These are phyloP conservation scores for Aspergillus tamarii DNA, from an alignment of 2,329 filamentous ascomycete species.

Conservation along the genomic window DNA sequence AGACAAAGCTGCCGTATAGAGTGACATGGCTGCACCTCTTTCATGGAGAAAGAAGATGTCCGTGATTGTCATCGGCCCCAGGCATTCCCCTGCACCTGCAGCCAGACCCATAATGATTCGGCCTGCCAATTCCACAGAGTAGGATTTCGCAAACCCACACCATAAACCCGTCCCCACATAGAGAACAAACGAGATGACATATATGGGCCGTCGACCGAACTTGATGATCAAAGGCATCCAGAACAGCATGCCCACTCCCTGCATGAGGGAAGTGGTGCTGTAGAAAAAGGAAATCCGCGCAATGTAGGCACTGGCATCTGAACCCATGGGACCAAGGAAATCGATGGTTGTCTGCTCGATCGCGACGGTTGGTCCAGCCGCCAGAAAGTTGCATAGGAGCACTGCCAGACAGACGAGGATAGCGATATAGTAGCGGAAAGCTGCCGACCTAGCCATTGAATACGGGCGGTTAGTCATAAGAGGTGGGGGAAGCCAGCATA, in stretches of 20 bases:
- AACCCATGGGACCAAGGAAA: slow-evolving; percentile 49
- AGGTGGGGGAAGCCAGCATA: not conserved
- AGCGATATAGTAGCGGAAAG: not conserved
- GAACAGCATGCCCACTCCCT: slow-evolving; percentile 48
- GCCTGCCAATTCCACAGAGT: slow-evolving; percentile 29
- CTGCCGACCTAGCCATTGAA: not conserved
- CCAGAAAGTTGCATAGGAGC: slow-evolving; percentile 60
- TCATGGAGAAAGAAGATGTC: slow-evolving; percentile 35
- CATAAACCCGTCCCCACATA: slow-evolving; percentile 39
- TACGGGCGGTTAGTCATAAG: not conserved
- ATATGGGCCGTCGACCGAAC: slow-evolving; percentile 38
- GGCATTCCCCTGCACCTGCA: slow-evolving; percentile 55
- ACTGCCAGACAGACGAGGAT: slow-evolving; percentile 44
- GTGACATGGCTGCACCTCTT: not conserved
- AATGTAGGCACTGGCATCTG: not conserved
- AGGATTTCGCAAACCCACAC: slow-evolving; percentile 38
- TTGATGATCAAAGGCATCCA: slow-evolving; percentile 44
- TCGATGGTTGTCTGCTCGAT: slow-evolving; percentile 52
- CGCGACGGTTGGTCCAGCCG: slow-evolving; percentile 58
- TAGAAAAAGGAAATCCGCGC: slow-evolving; percentile 54
- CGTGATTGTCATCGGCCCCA: slow-evolving; percentile 55
- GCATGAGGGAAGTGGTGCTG: slow-evolving; percentile 54
- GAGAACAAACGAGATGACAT: slow-evolving; percentile 20
- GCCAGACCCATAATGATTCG: slow-evolving; percentile 48
- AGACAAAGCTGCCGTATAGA: slow-evolving; percentile 26